Evolutionary conservation across 1,284 basidiomycete species (phyloP).

Genomic region (Trametes pubescens): DNA sequence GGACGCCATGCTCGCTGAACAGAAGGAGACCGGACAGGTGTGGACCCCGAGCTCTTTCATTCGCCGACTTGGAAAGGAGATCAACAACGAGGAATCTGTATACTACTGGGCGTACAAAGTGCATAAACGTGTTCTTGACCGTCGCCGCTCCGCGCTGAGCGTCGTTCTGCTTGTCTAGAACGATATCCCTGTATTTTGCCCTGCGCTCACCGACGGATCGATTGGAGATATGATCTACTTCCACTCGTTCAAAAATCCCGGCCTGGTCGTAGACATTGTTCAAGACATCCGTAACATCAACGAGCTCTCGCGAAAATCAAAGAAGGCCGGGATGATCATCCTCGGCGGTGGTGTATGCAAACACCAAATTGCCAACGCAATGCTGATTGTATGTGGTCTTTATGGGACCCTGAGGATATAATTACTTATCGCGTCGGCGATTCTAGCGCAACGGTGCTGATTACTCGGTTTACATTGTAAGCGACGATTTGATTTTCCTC

Average conservation of each 20-base stretch:
- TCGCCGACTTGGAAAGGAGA: constrained; percentile 91
- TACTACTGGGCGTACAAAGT: constrained; percentile 99
- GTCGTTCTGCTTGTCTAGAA: constrained; percentile 65
- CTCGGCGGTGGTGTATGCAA: constrained; percentile 99
- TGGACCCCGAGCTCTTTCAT: constrained; percentile 99
- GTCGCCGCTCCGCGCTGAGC: constrained; percentile 38
- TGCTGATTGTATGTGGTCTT: constrained; percentile 84
- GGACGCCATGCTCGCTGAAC: constrained; percentile 91
- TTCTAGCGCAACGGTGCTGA: constrained; percentile 95
- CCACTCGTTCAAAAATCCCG: constrained; percentile 93
- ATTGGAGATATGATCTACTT: constrained; percentile 99
- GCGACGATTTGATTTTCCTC: background rate
- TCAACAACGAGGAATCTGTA: constrained; percentile 95
- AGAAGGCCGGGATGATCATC: constrained; percentile 98
- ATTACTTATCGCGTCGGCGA: constrained; percentile 19
- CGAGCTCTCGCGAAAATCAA: constrained; percentile 87
- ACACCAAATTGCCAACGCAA: constrained; percentile 99
- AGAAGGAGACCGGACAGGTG: constrained; percentile 72
- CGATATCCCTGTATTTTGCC: constrained; percentile 98
- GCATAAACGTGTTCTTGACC: constrained; percentile 45
- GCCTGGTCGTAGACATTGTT: constrained; percentile 93
- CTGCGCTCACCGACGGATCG: constrained; percentile 97
- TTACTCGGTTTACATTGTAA: constrained; percentile 93
- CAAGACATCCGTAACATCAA: constrained; percentile 93
- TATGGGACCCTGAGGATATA: background rate